Evolutionary conservation across 2,329 filamentous ascomycete genomes (phyloP).

Genomic region (Xylariaceae sp.): DNA sequence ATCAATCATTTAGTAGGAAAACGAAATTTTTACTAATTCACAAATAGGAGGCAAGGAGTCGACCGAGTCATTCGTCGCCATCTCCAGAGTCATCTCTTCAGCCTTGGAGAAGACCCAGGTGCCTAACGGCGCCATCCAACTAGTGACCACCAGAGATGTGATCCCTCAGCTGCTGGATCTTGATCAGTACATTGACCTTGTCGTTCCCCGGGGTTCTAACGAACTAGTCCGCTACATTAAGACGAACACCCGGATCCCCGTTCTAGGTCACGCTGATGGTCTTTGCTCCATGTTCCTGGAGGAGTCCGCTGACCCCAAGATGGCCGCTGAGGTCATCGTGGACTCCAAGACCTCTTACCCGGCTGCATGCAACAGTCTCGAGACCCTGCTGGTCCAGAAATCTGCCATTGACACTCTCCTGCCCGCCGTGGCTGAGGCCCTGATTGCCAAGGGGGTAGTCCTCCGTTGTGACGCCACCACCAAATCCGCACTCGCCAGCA

Average conservation of each 20-base stretch:
- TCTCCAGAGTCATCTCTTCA: slow-evolving; percentile 75
- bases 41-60: slow-evolving; percentile 82
- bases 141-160: slow-evolving; percentile 87
- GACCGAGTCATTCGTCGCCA: slow-evolving; percentile 87
- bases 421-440: slow-evolving; percentile 65
- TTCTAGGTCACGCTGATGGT: slow-evolving; percentile 92
- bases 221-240: slow-evolving; percentile 89
- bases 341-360: slow-evolving; percentile 95
- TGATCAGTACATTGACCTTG: slow-evolving; percentile 85
- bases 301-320: slow-evolving; percentile 64
- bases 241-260: slow-evolving; percentile 84
- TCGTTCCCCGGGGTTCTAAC: slow-evolving; percentile 87
- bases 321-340: slow-evolving; percentile 71
- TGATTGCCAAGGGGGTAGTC: slow-evolving; percentile 71
- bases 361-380: slow-evolving; percentile 90
- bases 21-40: not conserved
- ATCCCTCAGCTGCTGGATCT: slow-evolving; percentile 83
- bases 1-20: not conserved
- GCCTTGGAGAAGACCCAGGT: slow-evolving; percentile 70
- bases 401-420: slow-evolving; percentile 62
- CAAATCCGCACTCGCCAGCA: slow-evolving; percentile 55
- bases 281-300: slow-evolving; percentile 85
- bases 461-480: slow-evolving; percentile 72
- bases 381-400: slow-evolving; percentile 82
- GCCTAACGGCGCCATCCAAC: slow-evolving; percentile 81